Evolutionary conservation across 495 filamentous ascomycete species (phyloP), one percentile per base, ranked within the genome.

Genomic region (Aspergillus affinis): DNA sequence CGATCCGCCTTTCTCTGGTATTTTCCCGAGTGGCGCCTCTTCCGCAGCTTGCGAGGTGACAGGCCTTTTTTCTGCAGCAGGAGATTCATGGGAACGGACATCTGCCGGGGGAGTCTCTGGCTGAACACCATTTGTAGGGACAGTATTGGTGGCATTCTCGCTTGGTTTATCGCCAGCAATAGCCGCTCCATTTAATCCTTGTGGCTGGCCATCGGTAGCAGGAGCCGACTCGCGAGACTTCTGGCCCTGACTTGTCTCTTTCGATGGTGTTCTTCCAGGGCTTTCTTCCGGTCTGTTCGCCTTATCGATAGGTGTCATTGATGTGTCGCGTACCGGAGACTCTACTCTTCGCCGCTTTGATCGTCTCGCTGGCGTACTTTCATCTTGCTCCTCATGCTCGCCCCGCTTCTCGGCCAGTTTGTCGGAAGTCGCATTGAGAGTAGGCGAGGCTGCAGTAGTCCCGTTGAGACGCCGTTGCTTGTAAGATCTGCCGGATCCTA

Each of bases 1-100:
- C 6, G 78, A 80, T 20, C 84, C 84, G 21, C 76, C 72, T 55
- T 69, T 68, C 8, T 72, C 68, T 1, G 48, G 19, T 10, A 49
- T 49, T 26, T 10, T 49, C 4, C 21, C 21, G 3, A 4, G 48
- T 6, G 19, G 48, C 48, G 23, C 45, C 5, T 32, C 30, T 47
- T 57, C 50, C 20, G 58, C 29, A 15, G 58, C 54, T 15, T 49
- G 51, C 13, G 48, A 36, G 9, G 23, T 15, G 18, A 10, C 27
- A 7, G 55, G n/a, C 10, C n/a, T 44, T 30, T 30, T 46, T n/a
- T 30, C 45, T 21, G 19, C 12, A 17, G 36, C 12, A 41, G 36
- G 36, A 4, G 36, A 41, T 41, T 15, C 9, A 41, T 41, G 9
- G 36, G 36, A 4, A 41, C 36, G 36, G 2, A 12, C 36, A 4